Evolutionary conservation across 1,139 yeast species (phyloP), one percentile per base, ranked within the genome.

Genomic region (Taphrina sp.): DNA sequence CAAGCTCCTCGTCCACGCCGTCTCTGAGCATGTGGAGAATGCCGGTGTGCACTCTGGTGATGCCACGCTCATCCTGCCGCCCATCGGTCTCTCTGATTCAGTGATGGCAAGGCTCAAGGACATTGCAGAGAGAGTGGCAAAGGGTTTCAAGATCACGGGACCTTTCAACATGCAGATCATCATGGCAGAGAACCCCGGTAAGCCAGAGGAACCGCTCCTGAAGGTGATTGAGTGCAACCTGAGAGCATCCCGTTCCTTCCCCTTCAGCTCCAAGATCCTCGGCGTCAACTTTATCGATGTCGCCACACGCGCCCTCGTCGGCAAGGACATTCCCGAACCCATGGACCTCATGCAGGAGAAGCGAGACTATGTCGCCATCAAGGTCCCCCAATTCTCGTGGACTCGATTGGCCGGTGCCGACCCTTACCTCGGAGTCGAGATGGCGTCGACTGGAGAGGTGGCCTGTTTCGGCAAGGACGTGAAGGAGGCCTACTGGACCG

Each of bases 1-100:
- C 67, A 73, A 82, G 66, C 87, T 92, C 55, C 73, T 92, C 62
- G 92, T 92, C 57, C 98, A 92, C 72, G 98, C 95, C 58, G 87
- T 92, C 59, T 88, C 96, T 60, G 98, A 92, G 74, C 98, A 92
- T 71, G 95, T 90, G 65, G 98, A 92, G 75, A 89, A 92, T 67
- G 98, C 98, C 19, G 98, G 98, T 76, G 89, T 92, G 56, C 98
- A 92, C 74, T 89, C 97, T 44, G 98, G 98, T 72, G 98, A 92
- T 72, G 98, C 98, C 47, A 89, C 97, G 38, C 79, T 92, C 67
- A 83, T 92, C 54, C 77, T 92, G 60, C 98, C 98, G 59, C 97
- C 98, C 47, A 95, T 84, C 69, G 74, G 76, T 61, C 74, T 86
- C 60, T 78, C 82, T 28, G 81, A 80, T 42, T 74, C 71, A 7